Evolutionary conservation across 2,329 filamentous ascomycete genomes (phyloP).

Genomic region (Penicillium sp.): DNA sequence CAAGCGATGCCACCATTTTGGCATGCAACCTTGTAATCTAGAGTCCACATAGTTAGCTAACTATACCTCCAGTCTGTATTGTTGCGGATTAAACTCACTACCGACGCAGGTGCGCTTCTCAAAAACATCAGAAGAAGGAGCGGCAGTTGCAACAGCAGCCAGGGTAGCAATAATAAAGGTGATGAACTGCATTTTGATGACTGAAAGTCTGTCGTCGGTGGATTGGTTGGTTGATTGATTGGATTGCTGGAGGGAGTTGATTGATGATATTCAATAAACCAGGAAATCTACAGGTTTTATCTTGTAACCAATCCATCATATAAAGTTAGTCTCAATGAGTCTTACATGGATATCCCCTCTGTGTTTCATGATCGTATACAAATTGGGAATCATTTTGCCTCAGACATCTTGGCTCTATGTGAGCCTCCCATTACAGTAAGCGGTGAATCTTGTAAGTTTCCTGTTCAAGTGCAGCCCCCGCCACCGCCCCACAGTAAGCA

Average conservation of each 20-base stretch:
- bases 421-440: neutral
- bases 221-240: neutral
- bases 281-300: neutral
- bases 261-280: neutral
- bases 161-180: neutral
- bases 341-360: neutral
- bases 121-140: neutral
- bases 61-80: neutral
- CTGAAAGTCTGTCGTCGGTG: neutral
- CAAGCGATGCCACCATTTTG: neutral
- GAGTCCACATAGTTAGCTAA: neutral
- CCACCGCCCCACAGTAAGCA: neutral
- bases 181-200: neutral
- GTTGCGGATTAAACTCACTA: neutral
- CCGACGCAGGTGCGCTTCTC: neutral
- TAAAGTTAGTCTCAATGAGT: neutral
- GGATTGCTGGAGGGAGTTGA: neutral
- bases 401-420: neutral
- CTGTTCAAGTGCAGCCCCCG: neutral
- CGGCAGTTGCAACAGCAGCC: neutral
- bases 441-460: neutral
- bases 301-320: neutral
- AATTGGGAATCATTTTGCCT: neutral
- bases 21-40: neutral
- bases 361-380: neutral